Evolutionary conservation across 139 green algal species (phyloP), one percentile per base, ranked within the genome.

Genomic region (Nannochloris sp.): DNA sequence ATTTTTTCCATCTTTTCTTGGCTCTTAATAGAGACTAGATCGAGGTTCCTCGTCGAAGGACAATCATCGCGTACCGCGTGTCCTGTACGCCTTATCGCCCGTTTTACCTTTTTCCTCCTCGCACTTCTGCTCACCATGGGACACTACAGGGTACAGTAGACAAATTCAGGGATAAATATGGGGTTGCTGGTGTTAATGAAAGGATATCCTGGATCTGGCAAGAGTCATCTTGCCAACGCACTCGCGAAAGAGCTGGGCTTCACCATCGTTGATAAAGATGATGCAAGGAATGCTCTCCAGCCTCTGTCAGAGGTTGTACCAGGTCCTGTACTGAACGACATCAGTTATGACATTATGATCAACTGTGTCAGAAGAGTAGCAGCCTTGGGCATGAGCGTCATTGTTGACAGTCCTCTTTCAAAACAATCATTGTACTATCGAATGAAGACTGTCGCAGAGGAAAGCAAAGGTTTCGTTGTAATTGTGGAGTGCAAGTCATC

Each of bases 231-330:
- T 6, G 80, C 66, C 6, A n/a, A 51, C 4, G 31, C 14, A 1
- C 53, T 94, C 0, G 75, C 81, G 0, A 12, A 36, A 2, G 6
- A 28, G 10, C 56, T 94, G 30, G 23, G 28, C 2, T 85, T 74
- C 53, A 71, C 87, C 1, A 48, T 94, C 1, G 61, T 87, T 1
- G 87, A 94, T 68, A 94, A 94, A 25, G 87, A 94, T 53, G 87
- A 93, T 37, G 71, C 74, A 0, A 64, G 84, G 5, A 79, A 91
- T 70, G 5, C 51, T 11, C 58, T 71, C 8, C 53, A 72, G 30
- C 30, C n/a, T 1, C 45, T 66, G 13, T 29, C 28, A 6, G 56
- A 56, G 5, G 9, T 20, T 10, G 55, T 70, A 53, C 33, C 46
- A 2, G 14, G 14, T 30, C 46, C 70, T 17, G 67, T 80, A 56